These are phyloP conservation scores for Stentor coeruleus DNA, from an alignment of 73 alveolate genomes.

Conservation along the genomic window DNA sequence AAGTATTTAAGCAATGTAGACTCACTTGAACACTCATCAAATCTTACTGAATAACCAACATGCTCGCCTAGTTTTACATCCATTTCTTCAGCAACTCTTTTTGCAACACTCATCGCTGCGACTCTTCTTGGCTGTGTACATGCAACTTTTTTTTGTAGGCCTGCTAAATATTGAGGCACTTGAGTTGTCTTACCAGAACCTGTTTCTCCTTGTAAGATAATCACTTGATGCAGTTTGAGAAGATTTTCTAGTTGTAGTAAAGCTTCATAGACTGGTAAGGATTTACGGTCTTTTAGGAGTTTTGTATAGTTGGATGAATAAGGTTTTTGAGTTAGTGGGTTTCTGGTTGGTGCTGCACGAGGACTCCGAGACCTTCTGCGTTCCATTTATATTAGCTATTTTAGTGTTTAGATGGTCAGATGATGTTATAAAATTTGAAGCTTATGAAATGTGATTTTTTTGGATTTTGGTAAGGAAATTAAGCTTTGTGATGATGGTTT, in stretches of 20 bases:
- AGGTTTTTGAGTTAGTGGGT: slow-evolving; percentile 53
- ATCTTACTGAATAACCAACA: slow-evolving; percentile 98
- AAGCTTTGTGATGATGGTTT: too few species aligned
- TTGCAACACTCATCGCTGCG: slow-evolving; percentile 98
- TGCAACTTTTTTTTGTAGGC: slow-evolving; percentile 56
- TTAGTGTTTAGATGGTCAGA: too few species aligned
- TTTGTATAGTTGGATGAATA: slow-evolving; percentile 60
- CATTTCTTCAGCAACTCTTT: slow-evolving; percentile 92
- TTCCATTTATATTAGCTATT: not conserved
- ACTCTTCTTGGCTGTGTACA: slow-evolving; percentile 99
- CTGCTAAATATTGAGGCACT: slow-evolving; percentile 85
- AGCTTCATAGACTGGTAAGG: slow-evolving; percentile 97
- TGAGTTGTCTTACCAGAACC: slow-evolving; percentile 99
- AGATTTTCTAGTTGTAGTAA: slow-evolving; percentile 70
- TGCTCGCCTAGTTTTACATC: slow-evolving; percentile 95
- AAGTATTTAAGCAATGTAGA: slow-evolving; percentile 88
- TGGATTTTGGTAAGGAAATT: too few species aligned
- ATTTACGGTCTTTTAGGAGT: slow-evolving; percentile 75
- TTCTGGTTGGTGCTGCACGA: not conserved
- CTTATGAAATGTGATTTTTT: too few species aligned
- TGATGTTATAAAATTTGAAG: not conserved
- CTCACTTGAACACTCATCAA: slow-evolving; percentile 92
- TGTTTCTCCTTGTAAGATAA: slow-evolving; percentile 96
- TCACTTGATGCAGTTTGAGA: slow-evolving; percentile 72
- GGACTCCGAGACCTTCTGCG: slow-evolving; percentile 26